Evolutionary conservation across 495 filamentous ascomycete species (phyloP), one percentile per base, ranked within the genome.

Genomic region (Articulospora tetracladia): DNA sequence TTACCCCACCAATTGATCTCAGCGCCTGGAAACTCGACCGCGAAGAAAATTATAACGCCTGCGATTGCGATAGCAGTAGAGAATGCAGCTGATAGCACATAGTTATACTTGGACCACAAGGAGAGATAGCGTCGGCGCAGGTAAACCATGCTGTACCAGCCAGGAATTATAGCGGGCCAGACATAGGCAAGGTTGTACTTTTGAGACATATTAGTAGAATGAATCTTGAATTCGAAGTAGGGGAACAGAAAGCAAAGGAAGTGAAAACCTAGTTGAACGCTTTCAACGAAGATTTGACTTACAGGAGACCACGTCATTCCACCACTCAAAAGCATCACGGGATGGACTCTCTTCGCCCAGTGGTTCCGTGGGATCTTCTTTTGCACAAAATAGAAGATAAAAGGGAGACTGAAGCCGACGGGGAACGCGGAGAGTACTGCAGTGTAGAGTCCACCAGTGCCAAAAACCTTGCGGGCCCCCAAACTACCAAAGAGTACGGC

Each of bases 401-500:
- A 32, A 32, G 30, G 30, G 4, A 32, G 30, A 32, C 4, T 12
- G 30, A 32, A 32, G 12, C 30, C 30, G 30, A 32, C 30, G 12
- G 30, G 30, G 30, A 32, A 32, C 4, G 30, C 30, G 30, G 30
- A 32, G 4, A 32, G 30, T 6, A 32, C 30, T 6, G 30, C 30
- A 4, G 30, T 32, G 30, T 32, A 32, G 12, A 32, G 30, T 6
- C 30, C 30, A 12, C 30, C 30, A 32, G 30, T 6, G 12, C 46
- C 46, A 49, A 49, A 49, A 3, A 49, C 46, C 24, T 49, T 49
- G 11, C 24, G 19, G 0, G 86, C 85, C 6, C 86, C 86, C 55
- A 88, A 76, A 25, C 83, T 81, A 26, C 86, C 86, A 85, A 85
- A 89, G 28, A 88, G 85, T 1, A 89, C 76, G 12, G 83, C 86